A percentile compares a stretch with the other conserved stretches of the same genome.
Conservation (phyloP, 768 basidiomycete genomes). For the Pleurotus djamor region DNA sequence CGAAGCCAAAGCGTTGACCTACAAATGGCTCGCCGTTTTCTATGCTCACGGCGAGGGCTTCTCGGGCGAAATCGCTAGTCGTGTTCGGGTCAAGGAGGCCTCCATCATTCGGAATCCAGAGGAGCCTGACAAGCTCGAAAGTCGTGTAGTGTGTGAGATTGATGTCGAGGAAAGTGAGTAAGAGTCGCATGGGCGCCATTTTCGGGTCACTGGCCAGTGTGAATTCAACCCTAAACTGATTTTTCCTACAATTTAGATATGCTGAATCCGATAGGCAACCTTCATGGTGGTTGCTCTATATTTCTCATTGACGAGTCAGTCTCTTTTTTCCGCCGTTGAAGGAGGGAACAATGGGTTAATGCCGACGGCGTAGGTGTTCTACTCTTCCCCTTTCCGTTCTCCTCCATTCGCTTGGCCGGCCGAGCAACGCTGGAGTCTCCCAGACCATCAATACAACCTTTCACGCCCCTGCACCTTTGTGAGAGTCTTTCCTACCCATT, state of each 20-base stretch:
- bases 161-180: constrained; percentile 40
- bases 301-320: constrained; percentile 52
- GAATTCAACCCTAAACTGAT: background rate
- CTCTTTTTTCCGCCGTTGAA: background rate
- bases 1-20: constrained; percentile 32
- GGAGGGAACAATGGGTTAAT: background rate
- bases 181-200: background rate
- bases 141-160: constrained; percentile 41
- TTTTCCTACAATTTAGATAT: constrained; percentile 37
- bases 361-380: constrained; percentile 38
- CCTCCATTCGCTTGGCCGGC: constrained; percentile 20
- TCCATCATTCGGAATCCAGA: constrained; percentile 42
- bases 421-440: constrained; percentile 17
- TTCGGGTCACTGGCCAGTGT: background rate
- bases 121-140: constrained; percentile 41
- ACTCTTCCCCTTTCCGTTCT: constrained; percentile 38
- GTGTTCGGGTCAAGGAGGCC: constrained; percentile 33
- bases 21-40: constrained; percentile 35
- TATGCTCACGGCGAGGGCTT: constrained; percentile 24
- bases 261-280: constrained; percentile 42
- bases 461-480: constrained; percentile 6
- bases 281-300: constrained; percentile 58
- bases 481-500: background rate
- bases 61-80: constrained; percentile 21
- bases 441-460: constrained; percentile 10